phyloP scores from a whole-genome alignment of 768 basidiomycete genomes.

The Hortiboletus flavorubellus region DNA sequence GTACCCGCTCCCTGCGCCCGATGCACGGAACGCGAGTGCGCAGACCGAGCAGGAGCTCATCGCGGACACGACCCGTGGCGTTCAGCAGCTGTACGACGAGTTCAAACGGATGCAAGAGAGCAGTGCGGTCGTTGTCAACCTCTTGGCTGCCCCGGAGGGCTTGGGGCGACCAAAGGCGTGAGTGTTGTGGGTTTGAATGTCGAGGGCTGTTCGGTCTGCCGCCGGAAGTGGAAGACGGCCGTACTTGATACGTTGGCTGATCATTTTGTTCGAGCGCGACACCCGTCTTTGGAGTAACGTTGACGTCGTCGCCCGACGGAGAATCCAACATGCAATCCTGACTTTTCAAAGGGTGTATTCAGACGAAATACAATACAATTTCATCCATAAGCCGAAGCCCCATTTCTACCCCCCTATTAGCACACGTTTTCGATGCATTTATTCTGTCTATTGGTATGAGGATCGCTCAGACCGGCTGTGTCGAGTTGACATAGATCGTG shows the following conservation, averaged over 20 bases:
- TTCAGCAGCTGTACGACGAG: conserved; percentile 48
- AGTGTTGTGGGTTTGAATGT: too few relatives aligned
- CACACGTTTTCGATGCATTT: neutral
- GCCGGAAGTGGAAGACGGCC: too few relatives aligned
- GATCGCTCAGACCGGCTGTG: conserved; percentile 4
- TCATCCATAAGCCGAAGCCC: neutral
- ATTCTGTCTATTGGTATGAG: neutral
- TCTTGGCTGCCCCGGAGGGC: conserved; percentile 34
- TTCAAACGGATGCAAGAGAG: conserved; percentile 55
- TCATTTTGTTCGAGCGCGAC: neutral
- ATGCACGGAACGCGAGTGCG: conserved; percentile 11
- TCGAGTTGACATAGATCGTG: conserved; percentile 23
- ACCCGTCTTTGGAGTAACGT: neutral
- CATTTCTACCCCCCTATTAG: too few relatives aligned
- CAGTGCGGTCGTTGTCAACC: conserved; percentile 48
- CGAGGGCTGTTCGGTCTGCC: too few relatives aligned
- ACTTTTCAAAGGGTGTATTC: neutral
- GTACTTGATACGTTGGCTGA: neutral
- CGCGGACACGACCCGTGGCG: conserved; percentile 37
- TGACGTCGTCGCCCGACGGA: too few relatives aligned
- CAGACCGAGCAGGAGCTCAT: conserved; percentile 49
- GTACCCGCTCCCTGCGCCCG: conserved; percentile 45
- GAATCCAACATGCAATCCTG: too few relatives aligned
- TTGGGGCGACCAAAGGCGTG: conserved; percentile 13
- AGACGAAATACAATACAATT: neutral